These are phyloP conservation scores for Pseudocercospora musae DNA, from an alignment of 2,329 filamentous ascomycete genomes.

Conservation along the genomic window DNA sequence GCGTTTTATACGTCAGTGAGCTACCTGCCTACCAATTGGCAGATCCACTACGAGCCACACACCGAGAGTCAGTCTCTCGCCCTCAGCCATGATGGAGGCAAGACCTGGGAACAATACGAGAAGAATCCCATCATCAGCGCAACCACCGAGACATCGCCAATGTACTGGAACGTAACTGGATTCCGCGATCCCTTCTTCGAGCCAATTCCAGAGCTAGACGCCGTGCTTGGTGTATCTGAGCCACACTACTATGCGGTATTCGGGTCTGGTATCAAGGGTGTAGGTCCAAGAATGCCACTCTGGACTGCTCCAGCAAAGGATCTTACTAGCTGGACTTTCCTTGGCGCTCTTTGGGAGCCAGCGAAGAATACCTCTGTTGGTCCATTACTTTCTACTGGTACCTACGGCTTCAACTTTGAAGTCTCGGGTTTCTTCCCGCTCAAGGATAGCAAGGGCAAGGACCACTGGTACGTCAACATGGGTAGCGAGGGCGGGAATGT, in stretches of 20 bases:
- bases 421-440: slow-evolving; percentile 49
- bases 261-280: slow-evolving; percentile 47
- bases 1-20: slow-evolving; percentile 49
- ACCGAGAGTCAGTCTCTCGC: slow-evolving; percentile 49
- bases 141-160: slow-evolving; percentile 36
- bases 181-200: slow-evolving; percentile 40
- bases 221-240: slow-evolving; percentile 40
- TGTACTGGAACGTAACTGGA: slow-evolving; percentile 46
- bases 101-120: slow-evolving; percentile 47
- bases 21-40: slow-evolving; percentile 46
- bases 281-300: slow-evolving; percentile 47
- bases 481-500: slow-evolving; percentile 45
- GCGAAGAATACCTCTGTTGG: slow-evolving; percentile 42
- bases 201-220: slow-evolving; percentile 41
- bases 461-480: slow-evolving; percentile 45
- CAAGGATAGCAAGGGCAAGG: slow-evolving; percentile 41
- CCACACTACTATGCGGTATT: slow-evolving; percentile 48
- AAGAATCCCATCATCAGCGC: slow-evolving; percentile 46
- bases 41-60: slow-evolving; percentile 42
- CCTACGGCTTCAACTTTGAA: slow-evolving; percentile 49
- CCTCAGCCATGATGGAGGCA: slow-evolving; percentile 45
- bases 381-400: slow-evolving; percentile 42
- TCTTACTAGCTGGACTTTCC: slow-evolving; percentile 47
- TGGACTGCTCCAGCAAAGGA: slow-evolving; percentile 46
- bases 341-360: slow-evolving; percentile 48